phyloP scores from a whole-genome alignment of 495 filamentous ascomycete species.

The Acidomyces sp. region DNA sequence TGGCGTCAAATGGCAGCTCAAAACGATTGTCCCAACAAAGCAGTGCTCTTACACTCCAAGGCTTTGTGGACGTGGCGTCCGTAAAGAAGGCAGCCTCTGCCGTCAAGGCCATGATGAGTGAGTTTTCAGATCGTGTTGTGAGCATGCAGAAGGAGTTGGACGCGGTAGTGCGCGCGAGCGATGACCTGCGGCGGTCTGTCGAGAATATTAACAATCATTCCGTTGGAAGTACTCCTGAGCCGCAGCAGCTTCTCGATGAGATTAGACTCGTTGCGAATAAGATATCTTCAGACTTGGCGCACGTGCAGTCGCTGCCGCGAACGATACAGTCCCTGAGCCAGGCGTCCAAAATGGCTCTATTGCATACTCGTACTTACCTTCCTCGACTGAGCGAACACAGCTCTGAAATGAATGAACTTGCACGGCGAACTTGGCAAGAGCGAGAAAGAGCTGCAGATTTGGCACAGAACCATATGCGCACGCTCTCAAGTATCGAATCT shows the following conservation, averaged over 20 bases:
- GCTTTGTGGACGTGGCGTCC: slow-evolving; percentile 55
- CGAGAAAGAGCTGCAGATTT: slow-evolving; percentile 45
- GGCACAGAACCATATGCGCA: slow-evolving; percentile 59
- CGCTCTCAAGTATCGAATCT: slow-evolving; percentile 64
- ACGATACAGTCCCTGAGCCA: slow-evolving; percentile 61
- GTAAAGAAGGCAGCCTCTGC: slow-evolving; percentile 49
- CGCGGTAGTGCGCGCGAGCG: slow-evolving; percentile 40
- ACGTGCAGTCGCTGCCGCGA: slow-evolving; percentile 53
- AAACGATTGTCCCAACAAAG: slow-evolving; percentile 11
- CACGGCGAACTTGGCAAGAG: slow-evolving; percentile 51
- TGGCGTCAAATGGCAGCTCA: slow-evolving; percentile 1
- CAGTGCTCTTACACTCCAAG: slow-evolving; percentile 42
- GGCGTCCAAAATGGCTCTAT: slow-evolving; percentile 72
- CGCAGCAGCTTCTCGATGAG: slow-evolving; percentile 57
- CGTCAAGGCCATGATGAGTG: slow-evolving; percentile 28
- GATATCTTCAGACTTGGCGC: slow-evolving; percentile 74
- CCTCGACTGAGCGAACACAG: slow-evolving; percentile 61
- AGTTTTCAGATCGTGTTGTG: slow-evolving; percentile 40
- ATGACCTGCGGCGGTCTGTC: slow-evolving; percentile 33
- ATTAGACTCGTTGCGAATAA: slow-evolving; percentile 76
- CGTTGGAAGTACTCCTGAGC: slow-evolving; percentile 30
- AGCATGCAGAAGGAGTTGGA: slow-evolving; percentile 41
- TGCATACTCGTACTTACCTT: slow-evolving; percentile 76
- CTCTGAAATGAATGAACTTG: slow-evolving; percentile 59
- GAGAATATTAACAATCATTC: slow-evolving; percentile 26